phyloP scores from a whole-genome alignment of 2,329 filamentous ascomycete species.

The Fusarium sp. region DNA sequence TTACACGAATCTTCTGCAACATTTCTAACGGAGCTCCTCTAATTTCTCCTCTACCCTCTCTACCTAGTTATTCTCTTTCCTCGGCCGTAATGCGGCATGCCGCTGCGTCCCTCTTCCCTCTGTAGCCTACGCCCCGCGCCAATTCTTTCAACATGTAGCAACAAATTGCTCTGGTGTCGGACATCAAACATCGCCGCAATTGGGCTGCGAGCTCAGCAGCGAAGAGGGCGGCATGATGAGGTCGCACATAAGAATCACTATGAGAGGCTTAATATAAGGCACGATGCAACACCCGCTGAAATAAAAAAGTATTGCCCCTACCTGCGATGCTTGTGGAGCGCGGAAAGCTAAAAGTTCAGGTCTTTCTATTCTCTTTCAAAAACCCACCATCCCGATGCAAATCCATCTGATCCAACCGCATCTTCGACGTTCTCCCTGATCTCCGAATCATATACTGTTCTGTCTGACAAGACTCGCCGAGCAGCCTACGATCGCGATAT shows the following conservation, averaged over 20 bases:
- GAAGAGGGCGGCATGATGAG: slow-evolving; percentile 29
- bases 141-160: slow-evolving; percentile 31
- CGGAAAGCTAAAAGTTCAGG: slow-evolving; percentile 48
- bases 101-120: slow-evolving; percentile 53
- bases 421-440: slow-evolving; percentile 82
- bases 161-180: slow-evolving; percentile 37
- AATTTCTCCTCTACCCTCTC: no score
- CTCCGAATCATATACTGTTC: slow-evolving; percentile 82
- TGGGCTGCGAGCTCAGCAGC: slow-evolving; percentile 24
- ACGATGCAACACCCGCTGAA: slow-evolving; percentile 74
- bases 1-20: not conserved
- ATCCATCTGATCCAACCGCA: slow-evolving; percentile 78
- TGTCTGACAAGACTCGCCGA: slow-evolving; percentile 78
- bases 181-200: not conserved
- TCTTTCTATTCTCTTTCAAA: slow-evolving; percentile 94
- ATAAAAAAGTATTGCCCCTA: slow-evolving; percentile 78
- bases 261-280: slow-evolving; percentile 78
- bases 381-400: slow-evolving; percentile 90
- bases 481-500: slow-evolving; percentile 82
- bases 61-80: not conserved
- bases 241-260: slow-evolving; percentile 72
- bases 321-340: not conserved
- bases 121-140: slow-evolving; percentile 36
- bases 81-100: slow-evolving; percentile 70
- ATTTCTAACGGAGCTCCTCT: not conserved